Evolutionary conservation across 2,329 filamentous ascomycete species (phyloP).

Genomic region (Sclerotinia subarctica): DNA sequence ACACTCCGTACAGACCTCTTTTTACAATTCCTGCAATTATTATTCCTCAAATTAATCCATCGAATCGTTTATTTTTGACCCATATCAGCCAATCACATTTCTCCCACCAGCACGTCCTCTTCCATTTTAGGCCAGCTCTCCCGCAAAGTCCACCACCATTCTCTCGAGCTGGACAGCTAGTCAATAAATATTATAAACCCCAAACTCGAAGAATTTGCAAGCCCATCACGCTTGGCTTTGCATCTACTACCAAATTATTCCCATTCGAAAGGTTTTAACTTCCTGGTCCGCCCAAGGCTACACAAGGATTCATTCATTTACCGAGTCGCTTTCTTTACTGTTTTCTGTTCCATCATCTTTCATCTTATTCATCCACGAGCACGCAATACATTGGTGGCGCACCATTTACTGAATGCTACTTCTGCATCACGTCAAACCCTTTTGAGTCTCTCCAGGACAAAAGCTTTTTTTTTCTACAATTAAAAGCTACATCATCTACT

Average conservation of each 20-base stretch:
- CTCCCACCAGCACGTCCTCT: slow-evolving; percentile 14
- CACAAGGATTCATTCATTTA: slow-evolving; percentile 10
- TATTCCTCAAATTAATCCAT: neutral
- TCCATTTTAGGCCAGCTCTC: slow-evolving; percentile 6
- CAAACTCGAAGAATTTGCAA: slow-evolving; percentile 13
- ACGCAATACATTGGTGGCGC: slow-evolving; percentile 21
- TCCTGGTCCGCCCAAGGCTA: neutral
- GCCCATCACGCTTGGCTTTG: neutral
- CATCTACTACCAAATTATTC: neutral
- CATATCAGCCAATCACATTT: neutral
- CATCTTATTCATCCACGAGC: slow-evolving; percentile 20
- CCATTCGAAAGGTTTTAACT: slow-evolving; percentile 4
- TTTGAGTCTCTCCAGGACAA: slow-evolving; percentile 16
- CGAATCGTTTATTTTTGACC: neutral
- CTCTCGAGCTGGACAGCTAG: slow-evolving; percentile 3
- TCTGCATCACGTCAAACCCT: slow-evolving; percentile 16
- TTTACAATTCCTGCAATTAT: neutral
- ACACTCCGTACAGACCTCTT: neutral
- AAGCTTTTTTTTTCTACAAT: neutral
- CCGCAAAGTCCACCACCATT: neutral
- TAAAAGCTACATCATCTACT: slow-evolving; percentile 5
- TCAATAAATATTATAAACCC: neutral
- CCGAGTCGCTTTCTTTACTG: neutral
- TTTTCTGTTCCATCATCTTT: slow-evolving; percentile 5
- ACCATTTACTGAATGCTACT: slow-evolving; percentile 15